These are phyloP conservation scores for Tephrocybe sp. DNA, from an alignment of 768 basidiomycete genomes.

Conservation along the genomic window DNA sequence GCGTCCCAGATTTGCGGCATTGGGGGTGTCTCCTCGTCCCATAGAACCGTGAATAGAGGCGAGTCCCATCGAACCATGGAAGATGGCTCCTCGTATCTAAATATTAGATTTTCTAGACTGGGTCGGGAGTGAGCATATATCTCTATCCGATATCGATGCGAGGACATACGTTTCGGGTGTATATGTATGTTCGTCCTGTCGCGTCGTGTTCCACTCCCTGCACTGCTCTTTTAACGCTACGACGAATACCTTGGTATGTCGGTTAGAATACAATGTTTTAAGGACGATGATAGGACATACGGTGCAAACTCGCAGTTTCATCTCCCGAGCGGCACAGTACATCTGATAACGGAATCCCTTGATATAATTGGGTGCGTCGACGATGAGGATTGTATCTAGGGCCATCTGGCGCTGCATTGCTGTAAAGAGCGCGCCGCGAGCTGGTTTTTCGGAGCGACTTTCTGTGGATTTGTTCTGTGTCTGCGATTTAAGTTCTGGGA, in stretches of 20 bases:
- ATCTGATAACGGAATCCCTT: conserved; percentile 98
- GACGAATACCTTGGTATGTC: conserved; percentile 63
- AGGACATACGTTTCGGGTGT: conserved; percentile 71
- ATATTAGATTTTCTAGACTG: conserved; percentile 84
- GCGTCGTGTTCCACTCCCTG: conserved; percentile 67
- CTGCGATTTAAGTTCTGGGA: not conserved
- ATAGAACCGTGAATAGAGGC: conserved; percentile 84
- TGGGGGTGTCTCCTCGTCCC: conserved; percentile 68
- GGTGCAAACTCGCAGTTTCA: conserved; percentile 82
- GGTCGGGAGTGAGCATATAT: not conserved
- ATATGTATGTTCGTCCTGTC: conserved; percentile 54
- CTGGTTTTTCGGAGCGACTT: conserved; percentile 83
- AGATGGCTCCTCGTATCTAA: conserved; percentile 93
- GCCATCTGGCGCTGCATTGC: conserved; percentile 76
- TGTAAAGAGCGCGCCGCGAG: conserved; percentile 80
- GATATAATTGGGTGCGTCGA: conserved; percentile 95
- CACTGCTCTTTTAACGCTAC: conserved; percentile 75
- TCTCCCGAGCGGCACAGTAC: conserved; percentile 92
- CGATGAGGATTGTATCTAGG: conserved; percentile 76
- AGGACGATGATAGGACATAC: conserved; percentile 43
- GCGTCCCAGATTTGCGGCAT: conserved; percentile 78
- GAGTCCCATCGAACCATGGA: conserved; percentile 99
- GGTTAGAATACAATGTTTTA: conserved; percentile 1
- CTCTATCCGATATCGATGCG: not conserved
- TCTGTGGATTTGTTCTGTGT: conserved; percentile 41